A percentile compares a stretch with the other conserved stretches of the same genome.
Conservation (phyloP, 805 yeast genomes). For the Monosporozyma aquatica region DNA sequence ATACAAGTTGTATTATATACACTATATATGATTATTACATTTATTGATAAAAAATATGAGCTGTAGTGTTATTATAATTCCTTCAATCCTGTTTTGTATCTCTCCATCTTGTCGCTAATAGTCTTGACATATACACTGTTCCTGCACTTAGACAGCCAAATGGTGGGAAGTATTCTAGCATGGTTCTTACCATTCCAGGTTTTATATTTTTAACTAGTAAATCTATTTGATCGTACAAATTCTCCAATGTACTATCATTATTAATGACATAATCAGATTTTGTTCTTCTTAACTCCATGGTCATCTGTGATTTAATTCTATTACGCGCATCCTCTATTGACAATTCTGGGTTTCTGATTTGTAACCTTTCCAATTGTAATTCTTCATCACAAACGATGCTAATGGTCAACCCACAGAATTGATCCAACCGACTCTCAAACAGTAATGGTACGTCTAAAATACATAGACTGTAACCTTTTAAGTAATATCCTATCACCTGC, state of each 20-base stretch:
- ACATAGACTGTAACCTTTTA: slow-evolving; percentile 49
- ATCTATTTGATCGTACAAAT: slow-evolving; percentile 38
- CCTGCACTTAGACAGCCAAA: slow-evolving; percentile 30
- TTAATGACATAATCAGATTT: slow-evolving; percentile 61
- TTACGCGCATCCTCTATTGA: slow-evolving; percentile 55
- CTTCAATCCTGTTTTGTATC: not conserved
- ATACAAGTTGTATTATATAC: no score
- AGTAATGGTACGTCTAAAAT: slow-evolving; percentile 84
- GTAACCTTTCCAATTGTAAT: slow-evolving; percentile 54
- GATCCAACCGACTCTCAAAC: slow-evolving; percentile 69
- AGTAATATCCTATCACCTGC: slow-evolving; percentile 49
- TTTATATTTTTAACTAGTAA: slow-evolving; percentile 29
- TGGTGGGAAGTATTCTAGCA: slow-evolving; percentile 36
- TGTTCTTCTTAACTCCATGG: slow-evolving; percentile 44
- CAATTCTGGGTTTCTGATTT: slow-evolving; percentile 58
- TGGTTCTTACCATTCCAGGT: slow-evolving; percentile 31
- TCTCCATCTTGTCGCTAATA: slow-evolving; percentile 8
- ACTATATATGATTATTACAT: no score
- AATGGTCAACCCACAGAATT: slow-evolving; percentile 59
- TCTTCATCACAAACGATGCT: slow-evolving; percentile 56
- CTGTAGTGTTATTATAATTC: not conserved
- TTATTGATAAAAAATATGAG: no score
- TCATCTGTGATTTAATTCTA: slow-evolving; percentile 72
- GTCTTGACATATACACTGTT: slow-evolving; percentile 22
- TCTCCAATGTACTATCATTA: slow-evolving; percentile 43